Evolutionary conservation across 1,284 basidiomycete species (phyloP), one percentile per base, ranked within the genome.

Genomic region (Caloboletus inedulis): DNA sequence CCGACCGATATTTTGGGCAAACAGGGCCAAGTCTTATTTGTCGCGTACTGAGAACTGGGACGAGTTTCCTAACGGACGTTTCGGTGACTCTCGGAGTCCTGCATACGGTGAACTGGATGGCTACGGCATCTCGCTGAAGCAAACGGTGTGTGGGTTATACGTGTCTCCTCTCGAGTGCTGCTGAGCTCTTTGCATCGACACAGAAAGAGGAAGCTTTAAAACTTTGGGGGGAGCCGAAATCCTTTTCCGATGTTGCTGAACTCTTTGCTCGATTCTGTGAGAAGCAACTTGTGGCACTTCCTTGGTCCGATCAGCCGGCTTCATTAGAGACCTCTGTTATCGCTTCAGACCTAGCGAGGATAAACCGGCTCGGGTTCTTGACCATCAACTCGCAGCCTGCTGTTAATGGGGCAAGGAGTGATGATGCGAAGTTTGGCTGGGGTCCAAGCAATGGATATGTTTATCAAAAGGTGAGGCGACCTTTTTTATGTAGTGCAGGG

Each of bases 351-450:
- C 80, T 99, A 14, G 81, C 88, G 10, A 81, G 81, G 67, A 85
- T 99, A 77, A 98, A 98, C 71, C 78, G 85, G 55, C 77, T 91
- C 30, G 95, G 96, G 9, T 98, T 93, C 79, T 75, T 98, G 62
- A 99, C 96, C 3, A 98, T 99, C 77, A 98, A 98, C 73, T 96
- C 93, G 36, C 96, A 99, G 69, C 96, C 96, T 12, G 94, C 96
- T 4, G 96, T 99, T 33, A 94, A 98, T 66, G 96, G 95, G 45
- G 92, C 82, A 10, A 77, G 79, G 53, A 95, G 92, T 62, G 85
- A 91, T 56, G 91, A 98, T 74, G 84, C 86, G 56, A 77, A 85
- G 2, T 89, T 93, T 68, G 96, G 96, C 10, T 99, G 97, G 89
- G 96, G 96, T 13, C 97, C 97, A 2, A 77, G 84, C 49, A 92